phyloP scores from a whole-genome alignment of 2,329 filamentous ascomycete genomes.

The Trichoderma sp. region DNA sequence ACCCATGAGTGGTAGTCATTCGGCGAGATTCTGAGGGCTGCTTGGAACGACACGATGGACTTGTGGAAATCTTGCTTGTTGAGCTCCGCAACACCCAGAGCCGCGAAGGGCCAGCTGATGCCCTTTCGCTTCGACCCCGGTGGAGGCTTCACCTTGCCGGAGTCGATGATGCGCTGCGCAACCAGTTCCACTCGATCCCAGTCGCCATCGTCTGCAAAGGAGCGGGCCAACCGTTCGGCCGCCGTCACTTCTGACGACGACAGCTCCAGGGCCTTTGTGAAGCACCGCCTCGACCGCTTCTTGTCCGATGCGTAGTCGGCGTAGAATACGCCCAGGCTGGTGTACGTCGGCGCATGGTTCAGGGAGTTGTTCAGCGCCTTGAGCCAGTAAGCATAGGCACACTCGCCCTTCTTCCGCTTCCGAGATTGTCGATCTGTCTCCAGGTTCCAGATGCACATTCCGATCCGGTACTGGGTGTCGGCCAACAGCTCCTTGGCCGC shows the following conservation, averaged over 20 bases:
- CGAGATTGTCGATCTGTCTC: conserved; percentile 74
- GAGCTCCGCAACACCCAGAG: conserved; percentile 88
- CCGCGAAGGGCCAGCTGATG: conserved; percentile 94
- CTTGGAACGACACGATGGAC: conserved; percentile 89
- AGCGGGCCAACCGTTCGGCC: conserved; percentile 80
- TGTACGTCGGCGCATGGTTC: conserved; percentile 88
- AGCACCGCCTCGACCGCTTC: conserved; percentile 84
- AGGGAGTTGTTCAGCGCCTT: conserved; percentile 82
- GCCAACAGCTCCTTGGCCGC: conserved; percentile 70
- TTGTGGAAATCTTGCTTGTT: conserved; percentile 90
- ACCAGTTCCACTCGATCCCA: conserved; percentile 97
- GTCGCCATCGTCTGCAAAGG: conserved; percentile 86
- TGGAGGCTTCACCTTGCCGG: conserved; percentile 86
- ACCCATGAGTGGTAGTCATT: conserved; percentile 95
- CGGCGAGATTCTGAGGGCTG: conserved; percentile 79
- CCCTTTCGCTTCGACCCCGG: conserved; percentile 92
- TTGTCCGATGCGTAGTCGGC: conserved; percentile 87
- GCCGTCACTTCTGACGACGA: conserved; percentile 84
- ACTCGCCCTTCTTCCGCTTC: conserved; percentile 70
- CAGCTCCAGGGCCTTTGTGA: conserved; percentile 93
- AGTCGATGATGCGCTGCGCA: conserved; percentile 86
- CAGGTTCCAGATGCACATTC: conserved; percentile 82
- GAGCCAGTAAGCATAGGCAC: conserved; percentile 79
- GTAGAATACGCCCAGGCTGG: conserved; percentile 86
- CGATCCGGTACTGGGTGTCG: conserved; percentile 83